Percentiles rank a stretch among this genome's conserved stretches.
Evolutionary conservation across 495 filamentous ascomycete genomes (phyloP).

Genomic region (Friedmanniomyces simplex): DNA sequence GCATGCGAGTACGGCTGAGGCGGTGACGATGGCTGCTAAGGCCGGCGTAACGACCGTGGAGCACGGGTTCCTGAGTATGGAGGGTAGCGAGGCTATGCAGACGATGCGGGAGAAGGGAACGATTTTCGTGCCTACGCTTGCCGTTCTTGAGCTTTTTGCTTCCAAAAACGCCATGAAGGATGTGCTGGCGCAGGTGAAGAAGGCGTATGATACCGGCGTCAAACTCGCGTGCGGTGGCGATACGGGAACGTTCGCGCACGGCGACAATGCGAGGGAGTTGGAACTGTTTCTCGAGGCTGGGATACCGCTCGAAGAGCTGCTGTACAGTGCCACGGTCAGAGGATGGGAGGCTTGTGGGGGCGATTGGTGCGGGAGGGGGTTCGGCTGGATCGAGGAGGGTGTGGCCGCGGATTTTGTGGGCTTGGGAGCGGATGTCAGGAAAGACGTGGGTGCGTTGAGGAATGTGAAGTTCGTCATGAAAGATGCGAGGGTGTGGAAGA

Average conservation of each 20-base stretch:
- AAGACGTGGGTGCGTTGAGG: constrained; percentile 33
- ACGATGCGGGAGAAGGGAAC: constrained; percentile 33
- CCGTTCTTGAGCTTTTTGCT: constrained; percentile 30
- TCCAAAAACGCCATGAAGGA: constrained; percentile 8
- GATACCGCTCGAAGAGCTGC: constrained; percentile 37
- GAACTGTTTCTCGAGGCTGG: constrained; percentile 43
- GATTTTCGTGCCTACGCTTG: constrained; percentile 43
- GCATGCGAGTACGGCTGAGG: constrained; percentile 35
- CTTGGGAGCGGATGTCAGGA: constrained; percentile 21
- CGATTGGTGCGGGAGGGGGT: constrained; percentile 38
- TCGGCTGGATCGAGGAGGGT: constrained; percentile 40
- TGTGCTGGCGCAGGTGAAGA: constrained; percentile 28
- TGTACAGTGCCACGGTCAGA: constrained; percentile 36
- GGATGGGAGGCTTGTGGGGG: constrained; percentile 46
- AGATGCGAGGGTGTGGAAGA: constrained; percentile 37
- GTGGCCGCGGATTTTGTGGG: constrained; percentile 42
- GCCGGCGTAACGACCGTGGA: constrained; percentile 44
- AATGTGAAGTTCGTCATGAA: constrained; percentile 45
- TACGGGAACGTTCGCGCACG: constrained; percentile 42
- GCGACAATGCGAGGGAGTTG: constrained; percentile 40
- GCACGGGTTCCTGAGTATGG: constrained; percentile 37
- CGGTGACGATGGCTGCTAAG: constrained; percentile 37
- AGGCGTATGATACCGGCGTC: constrained; percentile 35
- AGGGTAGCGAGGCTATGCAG: constrained; percentile 24
- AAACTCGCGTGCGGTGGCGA: constrained; percentile 40